phyloP scores from a whole-genome alignment of 1,284 basidiomycete genomes.

The Cutaneotrichosporon cavernicola region DNA sequence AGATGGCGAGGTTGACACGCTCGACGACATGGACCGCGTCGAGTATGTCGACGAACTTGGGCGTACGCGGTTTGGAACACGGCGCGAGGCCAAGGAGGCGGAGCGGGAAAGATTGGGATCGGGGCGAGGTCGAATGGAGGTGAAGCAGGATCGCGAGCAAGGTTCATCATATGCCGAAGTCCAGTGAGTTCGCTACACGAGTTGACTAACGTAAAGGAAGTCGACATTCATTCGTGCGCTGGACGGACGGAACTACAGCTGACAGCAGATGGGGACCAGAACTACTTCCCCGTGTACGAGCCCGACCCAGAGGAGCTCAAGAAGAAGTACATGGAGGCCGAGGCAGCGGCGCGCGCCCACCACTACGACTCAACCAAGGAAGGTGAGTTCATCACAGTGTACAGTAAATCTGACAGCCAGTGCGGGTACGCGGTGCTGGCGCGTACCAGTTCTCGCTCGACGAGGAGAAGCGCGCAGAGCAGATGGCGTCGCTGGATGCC shows the following conservation, averaged over 20 bases:
- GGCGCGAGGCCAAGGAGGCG: slow-evolving; percentile 46
- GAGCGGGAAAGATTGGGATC: slow-evolving; percentile 22
- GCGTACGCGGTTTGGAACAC: slow-evolving; percentile 45
- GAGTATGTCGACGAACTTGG: slow-evolving; percentile 54
- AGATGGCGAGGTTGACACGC: slow-evolving; percentile 42
- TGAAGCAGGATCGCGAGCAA: slow-evolving; percentile 11
- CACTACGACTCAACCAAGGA: slow-evolving; percentile 83
- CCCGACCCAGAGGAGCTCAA: slow-evolving; percentile 74
- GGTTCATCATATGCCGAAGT: slow-evolving; percentile 47
- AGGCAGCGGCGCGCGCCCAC: slow-evolving; percentile 65
- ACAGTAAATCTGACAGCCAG: slow-evolving; percentile 23
- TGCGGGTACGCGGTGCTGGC: slow-evolving; percentile 73
- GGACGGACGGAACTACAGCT: not conserved
- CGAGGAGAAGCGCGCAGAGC: slow-evolving; percentile 66
- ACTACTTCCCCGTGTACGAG: slow-evolving; percentile 78
- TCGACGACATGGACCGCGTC: slow-evolving; percentile 35
- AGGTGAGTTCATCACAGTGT: slow-evolving; percentile 50
- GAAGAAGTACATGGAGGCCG: slow-evolving; percentile 71
- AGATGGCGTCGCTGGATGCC: slow-evolving; percentile 74
- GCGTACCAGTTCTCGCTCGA: slow-evolving; percentile 85
- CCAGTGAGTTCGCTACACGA: slow-evolving; percentile 36
- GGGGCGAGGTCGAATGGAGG: not conserved
- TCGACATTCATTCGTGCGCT: slow-evolving; percentile 58
- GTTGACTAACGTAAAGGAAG: slow-evolving; percentile 56
- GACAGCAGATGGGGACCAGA: slow-evolving; percentile 64